A percentile compares a stretch with the other conserved stretches of the same genome.
These are phyloP conservation scores for Daucus carota DNA, from an alignment of 129 eudicot species.

Conservation along the genomic window DH1_v3.0 NC_030388.2:27429001-27429500, in stretches of 20 bases:
- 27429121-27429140: constrained; percentile 34
- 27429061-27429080: constrained; percentile 34
- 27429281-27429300: background rate
- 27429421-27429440: constrained; percentile 51
- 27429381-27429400: constrained; percentile 24
- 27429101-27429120: constrained; percentile 33
- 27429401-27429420: constrained; percentile 34
- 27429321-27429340: background rate
- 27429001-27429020: constrained; percentile 81
- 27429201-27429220: constrained; percentile 64
- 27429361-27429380: constrained; percentile 57
- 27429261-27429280: constrained; percentile 1
- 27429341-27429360: background rate
- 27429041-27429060: constrained; percentile 50
- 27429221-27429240: constrained; percentile 87
- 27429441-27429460: constrained; percentile 52
- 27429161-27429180: constrained; percentile 30
- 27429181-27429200: constrained; percentile 36
- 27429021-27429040: constrained; percentile 66
- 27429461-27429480: constrained; percentile 26
- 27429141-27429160: constrained; percentile 32
- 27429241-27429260: constrained; percentile 82
- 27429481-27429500: constrained; percentile 24
- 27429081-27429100: constrained; percentile 30
- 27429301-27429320: background rate